Evolutionary conservation across 2,329 filamentous ascomycete species (phyloP).

Genomic region (Xylaria sp.): DNA sequence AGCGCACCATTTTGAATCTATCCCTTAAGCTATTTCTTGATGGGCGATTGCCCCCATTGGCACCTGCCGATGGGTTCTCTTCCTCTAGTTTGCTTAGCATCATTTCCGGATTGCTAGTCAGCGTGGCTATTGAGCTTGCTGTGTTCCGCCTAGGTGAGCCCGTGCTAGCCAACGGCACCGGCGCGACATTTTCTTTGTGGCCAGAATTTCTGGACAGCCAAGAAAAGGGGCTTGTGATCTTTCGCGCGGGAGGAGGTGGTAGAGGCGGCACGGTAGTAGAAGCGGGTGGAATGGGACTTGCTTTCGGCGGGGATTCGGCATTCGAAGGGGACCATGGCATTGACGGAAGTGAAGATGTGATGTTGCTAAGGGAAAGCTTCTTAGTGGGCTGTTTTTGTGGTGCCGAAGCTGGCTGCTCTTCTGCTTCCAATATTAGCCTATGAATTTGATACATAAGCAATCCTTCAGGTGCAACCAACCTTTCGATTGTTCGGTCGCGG

Average conservation of each 20-base stretch:
- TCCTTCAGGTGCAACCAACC: constrained; percentile 35
- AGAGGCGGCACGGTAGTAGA: constrained; percentile 52
- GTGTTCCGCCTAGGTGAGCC: constrained; percentile 75
- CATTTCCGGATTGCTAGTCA: constrained; percentile 84
- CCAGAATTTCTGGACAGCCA: constrained; percentile 80
- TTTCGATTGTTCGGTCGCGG: constrained; percentile 47
- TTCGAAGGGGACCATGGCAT: constrained; percentile 76
- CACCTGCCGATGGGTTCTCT: constrained; percentile 63
- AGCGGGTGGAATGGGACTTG: constrained; percentile 51
- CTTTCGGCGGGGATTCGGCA: constrained; percentile 61
- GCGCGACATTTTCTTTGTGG: constrained; percentile 63
- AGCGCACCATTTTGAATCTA: constrained; percentile 79
- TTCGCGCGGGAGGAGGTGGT: constrained; percentile 64
- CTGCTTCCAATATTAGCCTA: constrained; percentile 42
- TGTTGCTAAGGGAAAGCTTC: constrained; percentile 73
- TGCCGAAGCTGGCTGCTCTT: constrained; percentile 46
- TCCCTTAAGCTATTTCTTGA: constrained; percentile 76
- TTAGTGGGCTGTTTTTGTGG: constrained; percentile 59
- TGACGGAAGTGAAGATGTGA: constrained; percentile 77
- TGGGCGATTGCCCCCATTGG: constrained; percentile 58
- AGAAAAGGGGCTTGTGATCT: constrained; percentile 87
- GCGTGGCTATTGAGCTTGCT: constrained; percentile 79
- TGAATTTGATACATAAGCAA: neutral
- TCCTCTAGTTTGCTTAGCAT: constrained; percentile 82
- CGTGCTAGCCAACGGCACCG: constrained; percentile 59